phyloP scores from a whole-genome alignment of 768 basidiomycete genomes.

The Amanita thiersii region DNA sequence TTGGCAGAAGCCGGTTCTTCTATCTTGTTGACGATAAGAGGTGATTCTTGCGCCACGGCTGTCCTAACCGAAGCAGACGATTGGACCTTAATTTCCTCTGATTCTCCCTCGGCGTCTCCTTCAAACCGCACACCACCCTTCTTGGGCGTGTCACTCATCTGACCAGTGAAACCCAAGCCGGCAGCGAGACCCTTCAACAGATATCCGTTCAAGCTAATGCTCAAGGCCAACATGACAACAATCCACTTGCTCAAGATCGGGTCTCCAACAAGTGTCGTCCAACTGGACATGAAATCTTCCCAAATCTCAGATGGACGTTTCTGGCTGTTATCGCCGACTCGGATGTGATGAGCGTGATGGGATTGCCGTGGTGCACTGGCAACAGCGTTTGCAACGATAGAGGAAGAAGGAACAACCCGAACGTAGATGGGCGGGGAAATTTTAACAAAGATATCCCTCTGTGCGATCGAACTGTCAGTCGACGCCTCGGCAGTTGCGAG shows the following conservation, averaged over 20 bases:
- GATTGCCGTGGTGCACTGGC: constrained; percentile 12
- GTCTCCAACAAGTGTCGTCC: constrained; percentile 90
- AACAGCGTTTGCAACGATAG: constrained; percentile 7
- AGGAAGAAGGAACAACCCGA: constrained; percentile 30
- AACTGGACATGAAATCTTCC: constrained; percentile 83
- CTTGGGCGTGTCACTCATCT: constrained; percentile 3
- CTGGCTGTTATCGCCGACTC: constrained; percentile 12
- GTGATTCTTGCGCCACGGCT: background rate
- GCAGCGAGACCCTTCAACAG: constrained; percentile 80
- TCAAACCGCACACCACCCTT: constrained; percentile 18
- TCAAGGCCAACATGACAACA: constrained; percentile 77
- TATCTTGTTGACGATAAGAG: background rate
- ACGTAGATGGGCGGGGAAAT: constrained; percentile 54
- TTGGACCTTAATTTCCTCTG: constrained; percentile 13
- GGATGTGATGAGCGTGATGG: background rate
- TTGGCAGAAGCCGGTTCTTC: background rate
- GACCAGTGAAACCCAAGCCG: constrained; percentile 24
- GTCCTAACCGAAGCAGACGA: too few relatives aligned
- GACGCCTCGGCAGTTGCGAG: constrained; percentile 34
- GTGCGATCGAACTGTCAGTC: constrained; percentile 9
- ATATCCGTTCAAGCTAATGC: constrained; percentile 87
- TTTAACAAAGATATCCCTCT: constrained; percentile 44
- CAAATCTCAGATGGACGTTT: constrained; percentile 42
- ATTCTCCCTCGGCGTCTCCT: constrained; percentile 17
- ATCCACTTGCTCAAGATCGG: constrained; percentile 95